Base-by-base conservation (phyloP, 495 filamentous ascomycete genomes). In the Aspergillus diversus region DNA sequence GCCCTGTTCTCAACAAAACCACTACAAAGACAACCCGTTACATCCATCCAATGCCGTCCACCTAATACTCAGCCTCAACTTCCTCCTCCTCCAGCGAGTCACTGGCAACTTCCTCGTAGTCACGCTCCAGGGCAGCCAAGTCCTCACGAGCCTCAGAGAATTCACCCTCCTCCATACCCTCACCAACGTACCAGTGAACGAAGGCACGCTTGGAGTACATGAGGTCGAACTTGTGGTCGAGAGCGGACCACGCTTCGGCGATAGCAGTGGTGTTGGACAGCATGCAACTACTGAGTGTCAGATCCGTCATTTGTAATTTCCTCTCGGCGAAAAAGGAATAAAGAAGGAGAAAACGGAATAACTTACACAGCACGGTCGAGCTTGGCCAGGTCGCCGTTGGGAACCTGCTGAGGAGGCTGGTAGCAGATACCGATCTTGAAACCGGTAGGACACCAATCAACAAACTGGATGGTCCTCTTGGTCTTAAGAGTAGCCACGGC, bases 351-450 rank as follows among this genome's bases (percentile, higher is more conserved):
- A 32, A 13, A 39, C 27, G 8, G 39, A 2, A 51, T 34, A 65
- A 90, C 90, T 77, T 92, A 92, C 88, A 98, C 94, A 75, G 95
- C 95, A 72, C 95, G 95, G 86, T 92, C 92, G 75, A 97, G 92
- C 82, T 96, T 92, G 74, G 96, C 95, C 61, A 99, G 84, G 76
- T 97, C 95, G 68, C 96, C 93, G 81, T 96, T 96, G 74, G 95
- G 95, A 55, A 97, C 93, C 80, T 88, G 89, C 83, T 93, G 86
- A 65, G 95, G 95, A 61, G 93, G 91, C 84, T 99, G 94, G 86
- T 92, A 97, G 90, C 93, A 97, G 86, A 99, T 99, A 83, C 95
- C 95, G 70, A 99, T 90, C 90, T 99, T 99, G 89, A 98, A 98
- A 69, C 95, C 95, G 72, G 95, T 99, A 67, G 95, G 95, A 87